A percentile compares a stretch with the other conserved stretches of the same genome.
phyloP scores from a whole-genome alignment of 495 filamentous ascomycete genomes.

The Neurospora sublineolata region DNA sequence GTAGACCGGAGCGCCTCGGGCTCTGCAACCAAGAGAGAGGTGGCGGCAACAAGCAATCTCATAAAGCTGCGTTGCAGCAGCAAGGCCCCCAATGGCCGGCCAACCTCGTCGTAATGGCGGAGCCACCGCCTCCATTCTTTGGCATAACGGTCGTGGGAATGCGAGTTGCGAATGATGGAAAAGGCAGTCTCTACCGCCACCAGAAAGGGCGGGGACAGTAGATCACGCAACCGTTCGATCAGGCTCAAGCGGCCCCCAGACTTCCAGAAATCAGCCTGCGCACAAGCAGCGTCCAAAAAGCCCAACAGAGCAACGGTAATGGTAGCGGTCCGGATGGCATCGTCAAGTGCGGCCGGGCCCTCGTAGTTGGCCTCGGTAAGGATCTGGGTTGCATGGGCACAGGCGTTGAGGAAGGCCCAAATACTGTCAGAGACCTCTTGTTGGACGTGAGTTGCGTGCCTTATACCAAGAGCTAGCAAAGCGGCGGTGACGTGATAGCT shows the following conservation, averaged over 20 bases:
- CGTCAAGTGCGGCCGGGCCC: conserved; percentile 44
- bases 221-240: conserved; percentile 52
- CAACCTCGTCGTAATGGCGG: conserved; percentile 67
- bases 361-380: conserved; percentile 38
- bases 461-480: conserved; percentile 63
- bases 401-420: conserved; percentile 55
- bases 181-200: conserved; percentile 76
- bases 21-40: conserved; percentile 56
- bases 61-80: conserved; percentile 77
- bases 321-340: conserved; percentile 55
- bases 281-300: conserved; percentile 70
- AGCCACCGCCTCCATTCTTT: conserved; percentile 74
- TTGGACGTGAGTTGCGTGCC: conserved; percentile 49
- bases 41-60: conserved; percentile 66
- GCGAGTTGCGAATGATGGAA: conserved; percentile 62
- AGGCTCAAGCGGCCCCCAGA: conserved; percentile 56
- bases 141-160: conserved; percentile 37
- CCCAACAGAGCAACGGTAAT: conserved; percentile 74
- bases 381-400: conserved; percentile 37
- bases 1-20: conserved; percentile 45
- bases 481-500: conserved; percentile 67
- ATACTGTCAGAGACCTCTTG: conserved; percentile 48
- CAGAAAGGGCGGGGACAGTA: conserved; percentile 74
- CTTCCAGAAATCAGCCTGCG: conserved; percentile 68
- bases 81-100: conserved; percentile 83